Base-by-base conservation (phyloP, 768 basidiomycete species). In the Udeniomyces megalosporus region DNA sequence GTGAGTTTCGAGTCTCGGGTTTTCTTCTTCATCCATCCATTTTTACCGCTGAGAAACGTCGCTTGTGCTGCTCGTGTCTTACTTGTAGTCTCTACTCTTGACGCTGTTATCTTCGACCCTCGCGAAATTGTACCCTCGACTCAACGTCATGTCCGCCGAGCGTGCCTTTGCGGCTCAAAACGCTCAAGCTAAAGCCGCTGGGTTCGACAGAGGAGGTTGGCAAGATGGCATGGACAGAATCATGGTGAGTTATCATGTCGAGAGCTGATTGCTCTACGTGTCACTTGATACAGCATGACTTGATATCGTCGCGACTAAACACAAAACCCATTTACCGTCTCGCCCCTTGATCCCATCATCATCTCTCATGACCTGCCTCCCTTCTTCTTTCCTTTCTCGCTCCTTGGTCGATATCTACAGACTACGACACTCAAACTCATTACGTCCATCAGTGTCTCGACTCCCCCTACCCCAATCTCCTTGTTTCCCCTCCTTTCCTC, bases 81-180 rank as follows among this genome's bases (percentile, higher is more conserved):
- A 8, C n/a, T 20, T 17, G 2, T 35, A 11, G 20, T 24, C 8
- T 10, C 26, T 50, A 20, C 11, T 3, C 24, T 26, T 50, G 58
- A 50, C 58, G 11, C 50, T 60, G 22, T n/a, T 60, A 22, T 49
- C 51, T 22, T 26, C 26, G 15, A 60, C 51, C 24, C 58, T 60
- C 29, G 47, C 58, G 14, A 6, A 20, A 26, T 34, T 60, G 24
- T 51, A 60, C 47, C 48, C 58, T 12, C 24, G n/a, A 6, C 58
- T 60, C 5, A 46, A 42, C 17, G 49, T 51, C 29, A 4, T n/a
- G 4, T 50, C 48, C 3, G 49, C 34, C 15, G 38, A 42, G 38
- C 38, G 17, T 17, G 10, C 8, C 10, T 42, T 8, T 17, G 38
- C 38, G 8, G 8, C 38, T 42, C 38, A 42, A 42, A 42, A 42